Conservation (phyloP, 2,329 filamentous ascomycete genomes). For the Macrophomina phaseolina region DNA sequence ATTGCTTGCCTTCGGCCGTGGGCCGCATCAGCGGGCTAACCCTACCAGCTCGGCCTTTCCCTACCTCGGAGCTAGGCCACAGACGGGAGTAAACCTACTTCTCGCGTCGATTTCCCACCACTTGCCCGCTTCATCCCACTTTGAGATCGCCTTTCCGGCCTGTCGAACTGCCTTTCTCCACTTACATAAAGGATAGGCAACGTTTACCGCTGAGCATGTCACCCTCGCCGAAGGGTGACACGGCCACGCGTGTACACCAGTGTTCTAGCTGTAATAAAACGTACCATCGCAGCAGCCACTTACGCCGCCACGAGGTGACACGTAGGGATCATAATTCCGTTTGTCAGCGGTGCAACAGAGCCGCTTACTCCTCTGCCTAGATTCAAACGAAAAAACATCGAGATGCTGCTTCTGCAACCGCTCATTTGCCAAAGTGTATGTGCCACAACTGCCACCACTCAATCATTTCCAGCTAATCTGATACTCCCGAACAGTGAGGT, state of each 20-base stretch:
- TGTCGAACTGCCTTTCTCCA: neutral
- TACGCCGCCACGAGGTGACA: slow-evolving; percentile 10
- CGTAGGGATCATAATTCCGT: neutral
- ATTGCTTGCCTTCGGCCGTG: neutral
- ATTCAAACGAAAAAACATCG: neutral
- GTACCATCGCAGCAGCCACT: slow-evolving; percentile 12
- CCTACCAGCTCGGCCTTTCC: neutral
- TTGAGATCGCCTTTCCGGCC: neutral
- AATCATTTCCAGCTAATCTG: neutral
- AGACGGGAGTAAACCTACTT: neutral
- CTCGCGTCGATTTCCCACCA: neutral
- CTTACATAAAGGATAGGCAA: neutral
- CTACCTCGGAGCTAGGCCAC: neutral
- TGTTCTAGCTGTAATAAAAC: neutral
- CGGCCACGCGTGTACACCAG: neutral
- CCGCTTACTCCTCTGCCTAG: neutral
- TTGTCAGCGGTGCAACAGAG: neutral
- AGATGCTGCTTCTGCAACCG: slow-evolving; percentile 1
- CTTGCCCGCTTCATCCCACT: neutral
- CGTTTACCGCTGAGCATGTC: neutral
- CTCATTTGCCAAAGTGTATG: neutral
- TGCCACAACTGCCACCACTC: neutral
- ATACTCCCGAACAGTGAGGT: slow-evolving; percentile 23
- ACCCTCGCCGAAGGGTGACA: neutral
- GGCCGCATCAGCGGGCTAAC: neutral